phyloP scores from a whole-genome alignment of 2,329 filamentous ascomycete genomes.

The Fusarium neocosmosporiellum region DNA sequence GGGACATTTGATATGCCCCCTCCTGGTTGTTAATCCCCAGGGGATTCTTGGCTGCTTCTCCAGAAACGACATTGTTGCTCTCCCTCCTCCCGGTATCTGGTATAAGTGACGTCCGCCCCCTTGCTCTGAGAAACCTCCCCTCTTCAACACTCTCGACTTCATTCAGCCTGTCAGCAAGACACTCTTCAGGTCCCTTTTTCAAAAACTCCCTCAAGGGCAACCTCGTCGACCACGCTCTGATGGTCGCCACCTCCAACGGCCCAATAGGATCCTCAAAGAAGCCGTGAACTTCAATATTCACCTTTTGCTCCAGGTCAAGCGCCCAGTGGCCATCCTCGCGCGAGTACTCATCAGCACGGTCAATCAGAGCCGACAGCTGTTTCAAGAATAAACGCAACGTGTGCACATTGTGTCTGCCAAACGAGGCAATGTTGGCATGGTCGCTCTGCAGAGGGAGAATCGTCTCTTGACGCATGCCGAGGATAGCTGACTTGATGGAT shows the following conservation, averaged over 20 bases:
- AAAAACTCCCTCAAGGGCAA: conserved; percentile 66
- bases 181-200: conserved; percentile 64
- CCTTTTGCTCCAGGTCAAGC: conserved; percentile 62
- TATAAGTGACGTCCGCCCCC: conserved; percentile 44
- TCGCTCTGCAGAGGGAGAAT: conserved; percentile 66
- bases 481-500: conserved; percentile 65
- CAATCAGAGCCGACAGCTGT: conserved; percentile 49
- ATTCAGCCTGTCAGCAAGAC: conserved; percentile 64
- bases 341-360: conserved; percentile 47
- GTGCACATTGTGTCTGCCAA: conserved; percentile 60
- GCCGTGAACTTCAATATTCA: conserved; percentile 66
- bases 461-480: conserved; percentile 63
- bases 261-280: conserved; percentile 68
- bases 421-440: conserved; percentile 66
- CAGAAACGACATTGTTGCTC: neutral
- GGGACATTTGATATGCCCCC: conserved; percentile 23
- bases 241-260: conserved; percentile 46
- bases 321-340: conserved; percentile 53
- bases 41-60: conserved; percentile 43
- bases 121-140: conserved; percentile 42
- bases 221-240: conserved; percentile 64
- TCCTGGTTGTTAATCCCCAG: conserved; percentile 48
- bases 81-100: neutral
- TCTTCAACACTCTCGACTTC: conserved; percentile 50
- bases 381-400: conserved; percentile 57